Conservation (phyloP, 78 protist species). For the Cyanophora paradoxa region DNA sequence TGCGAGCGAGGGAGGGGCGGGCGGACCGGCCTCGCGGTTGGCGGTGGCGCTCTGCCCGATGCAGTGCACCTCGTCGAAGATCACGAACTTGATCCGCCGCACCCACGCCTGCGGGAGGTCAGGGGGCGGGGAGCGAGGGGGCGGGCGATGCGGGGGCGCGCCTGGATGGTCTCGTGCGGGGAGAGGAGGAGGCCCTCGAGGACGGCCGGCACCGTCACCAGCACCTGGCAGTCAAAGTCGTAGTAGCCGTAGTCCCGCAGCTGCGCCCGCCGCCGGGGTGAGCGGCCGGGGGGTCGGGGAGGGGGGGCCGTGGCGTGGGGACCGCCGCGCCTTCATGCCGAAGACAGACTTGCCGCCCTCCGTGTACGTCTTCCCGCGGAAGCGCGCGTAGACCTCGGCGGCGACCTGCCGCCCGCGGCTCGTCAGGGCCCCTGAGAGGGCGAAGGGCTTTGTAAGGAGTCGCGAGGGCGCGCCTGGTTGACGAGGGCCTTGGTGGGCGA, state of each 20-base stretch:
- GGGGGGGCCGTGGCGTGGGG: background rate
- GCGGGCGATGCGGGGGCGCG: no score
- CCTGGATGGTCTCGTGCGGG: background rate
- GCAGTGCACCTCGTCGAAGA: conserved; percentile 84
- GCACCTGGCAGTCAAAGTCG: conserved; percentile 16
- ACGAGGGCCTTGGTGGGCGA: conserved; percentile 81
- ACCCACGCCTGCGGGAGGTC: conserved; percentile 40
- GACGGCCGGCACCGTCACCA: conserved; percentile 42
- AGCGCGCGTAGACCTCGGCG: conserved; percentile 7
- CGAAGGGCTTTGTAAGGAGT: no score
- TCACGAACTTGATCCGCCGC: conserved; percentile 49
- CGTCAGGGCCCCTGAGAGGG: no score
- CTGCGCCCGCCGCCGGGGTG: background rate
- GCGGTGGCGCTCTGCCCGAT: conserved; percentile 24
- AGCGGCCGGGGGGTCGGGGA: background rate
- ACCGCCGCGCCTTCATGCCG: background rate
- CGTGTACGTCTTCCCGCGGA: background rate
- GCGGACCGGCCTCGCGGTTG: no score
- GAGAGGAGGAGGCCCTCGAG: conserved; percentile 30
- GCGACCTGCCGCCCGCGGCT: no score
- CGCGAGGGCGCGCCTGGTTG: conserved; percentile 58
- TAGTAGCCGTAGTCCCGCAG: background rate
- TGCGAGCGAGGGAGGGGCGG: no score
- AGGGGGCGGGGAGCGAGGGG: no score
- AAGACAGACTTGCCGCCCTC: background rate